Evolutionary conservation across 2,329 filamentous ascomycete species (phyloP), one percentile per base, ranked within the genome.

Genomic region (Nothophaeocryptopus gaeumannii): DNA sequence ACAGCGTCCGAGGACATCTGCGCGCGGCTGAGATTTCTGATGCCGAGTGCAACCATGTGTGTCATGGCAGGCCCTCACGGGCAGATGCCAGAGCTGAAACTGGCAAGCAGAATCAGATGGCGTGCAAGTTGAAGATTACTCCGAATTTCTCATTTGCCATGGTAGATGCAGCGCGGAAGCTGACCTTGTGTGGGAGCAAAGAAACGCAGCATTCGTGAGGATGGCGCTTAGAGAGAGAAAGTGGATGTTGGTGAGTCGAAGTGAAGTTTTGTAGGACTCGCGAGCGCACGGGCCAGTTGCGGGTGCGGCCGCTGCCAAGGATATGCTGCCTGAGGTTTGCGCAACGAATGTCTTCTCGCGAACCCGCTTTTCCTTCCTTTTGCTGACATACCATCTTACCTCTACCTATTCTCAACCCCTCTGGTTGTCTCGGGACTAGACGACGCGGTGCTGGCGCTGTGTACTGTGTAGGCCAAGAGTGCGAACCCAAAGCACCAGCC

Each of bases 91-190:
- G 66, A 67, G 65, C 68, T 50, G 39, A 51, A 26, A 26, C 20
- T 26, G 20, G 20, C 20, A 26, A 26, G 20, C 32, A 20, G 31
- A 30, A 47, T 60, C 49, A 50, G 51, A 54, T 45, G 41, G 45
- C 55, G 49, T 55, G 56, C 48, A 45, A 43, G 51, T 46, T 89
- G 88, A 89, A 91, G 87, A 91, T 84, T 93, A 87, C 89, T 93
- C 89, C 88, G 88, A 93, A 92, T 93, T 93, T 93, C 88, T 89
- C 88, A 91, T 89, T 89, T 91, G 89, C 88, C 75, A 72, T 56
- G 20, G 50, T 47, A 53, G 42, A 37, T 5, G 26, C 16, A 57
- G 56, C 51, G 49, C 58, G 54, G 31, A 38, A 36, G 39, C 30
- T 60, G 73, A 78, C 74, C 20, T 26, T 72, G 76, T 88, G 82